These are phyloP conservation scores for Fusarium algeriense DNA, from an alignment of 2,329 filamentous ascomycete genomes.

Conservation along the genomic window DNA sequence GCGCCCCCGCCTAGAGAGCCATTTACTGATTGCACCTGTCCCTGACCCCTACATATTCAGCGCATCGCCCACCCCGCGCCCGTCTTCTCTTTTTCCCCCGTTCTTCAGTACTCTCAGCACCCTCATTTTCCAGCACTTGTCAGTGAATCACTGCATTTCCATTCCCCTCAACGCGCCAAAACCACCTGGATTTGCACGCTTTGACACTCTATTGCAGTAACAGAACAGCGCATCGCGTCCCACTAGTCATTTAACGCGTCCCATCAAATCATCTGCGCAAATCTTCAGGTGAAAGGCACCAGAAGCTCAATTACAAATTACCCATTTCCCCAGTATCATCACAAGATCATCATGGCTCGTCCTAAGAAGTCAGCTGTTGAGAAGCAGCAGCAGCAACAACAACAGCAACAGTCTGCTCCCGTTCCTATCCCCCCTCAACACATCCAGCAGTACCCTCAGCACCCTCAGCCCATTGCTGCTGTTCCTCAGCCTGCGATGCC, in stretches of 20 bases:
- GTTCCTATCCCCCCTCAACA: slow-evolving; percentile 46
- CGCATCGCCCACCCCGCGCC: slow-evolving; percentile 53
- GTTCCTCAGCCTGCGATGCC: slow-evolving; percentile 57
- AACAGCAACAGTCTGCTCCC: slow-evolving; percentile 51
- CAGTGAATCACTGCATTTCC: slow-evolving; percentile 30
- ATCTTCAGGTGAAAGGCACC: slow-evolving; percentile 19
- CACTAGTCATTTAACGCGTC: slow-evolving; percentile 35
- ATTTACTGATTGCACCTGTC: slow-evolving; percentile 51
- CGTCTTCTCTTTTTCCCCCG: slow-evolving; percentile 47
- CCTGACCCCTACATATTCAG: slow-evolving; percentile 53
- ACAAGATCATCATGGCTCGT: slow-evolving; percentile 56
- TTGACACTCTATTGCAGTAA: slow-evolving; percentile 40
- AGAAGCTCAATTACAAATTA: slow-evolving; percentile 2
- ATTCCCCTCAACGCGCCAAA: slow-evolving; percentile 44
- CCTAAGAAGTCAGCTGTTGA: slow-evolving; percentile 57
- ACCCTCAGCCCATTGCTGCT: slow-evolving; percentile 48
- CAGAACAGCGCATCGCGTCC: slow-evolving; percentile 35
- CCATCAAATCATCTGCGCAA: slow-evolving; percentile 13
- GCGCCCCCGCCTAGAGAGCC: slow-evolving; percentile 36
- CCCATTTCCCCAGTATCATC: slow-evolving; percentile 2
- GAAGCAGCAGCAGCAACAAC: slow-evolving; percentile 41
- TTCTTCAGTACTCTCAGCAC: slow-evolving; percentile 50
- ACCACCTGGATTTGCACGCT: slow-evolving; percentile 44
- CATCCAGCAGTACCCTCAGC: slow-evolving; percentile 39
- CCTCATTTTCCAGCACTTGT: slow-evolving; percentile 43